Base-by-base conservation (phyloP, 306 rosid genomes). In the Cyclanthera cordifolia region DNA sequence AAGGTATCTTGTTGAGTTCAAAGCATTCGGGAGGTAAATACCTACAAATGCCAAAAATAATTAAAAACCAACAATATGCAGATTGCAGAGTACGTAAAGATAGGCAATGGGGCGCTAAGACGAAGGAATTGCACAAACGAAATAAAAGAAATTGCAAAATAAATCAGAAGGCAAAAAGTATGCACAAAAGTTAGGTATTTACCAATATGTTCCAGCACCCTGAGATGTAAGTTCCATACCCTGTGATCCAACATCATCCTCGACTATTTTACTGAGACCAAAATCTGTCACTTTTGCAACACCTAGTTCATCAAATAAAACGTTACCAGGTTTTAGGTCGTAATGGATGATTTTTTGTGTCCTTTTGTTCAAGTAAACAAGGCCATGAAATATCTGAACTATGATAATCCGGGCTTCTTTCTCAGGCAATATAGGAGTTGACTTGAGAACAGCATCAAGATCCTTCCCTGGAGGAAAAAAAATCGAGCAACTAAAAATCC, bases 151-250 rank as follows among this genome's bases (percentile, higher is more conserved):
- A n/a, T 55, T 6, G 24, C 28, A 72, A 74, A 49, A 41, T 45
- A 49, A 55, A 6, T 52, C 49, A 41, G 39, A 21, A 37, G 32
- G n/a, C 67, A 43, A 73, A 65, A 53, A 59, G 67, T 41, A 49
- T 66, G 72, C 69, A 47, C 43, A 67, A 72, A 79, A 59, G 47
- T 73, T 57, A 47, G 68, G 48, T 74, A 77, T 91, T 81, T 78
- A 94, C 99, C 99, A 94, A 81, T 94, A 94, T 71, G 97, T 94
- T 72, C 99, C 99, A 77, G 99, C 99, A 43, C 99, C 99, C 82
- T 94, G 99, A 25, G 99, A 94, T 56, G 99, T 94, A 66, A 94
- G 97, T 81, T 94, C 99, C 99, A 94, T 94, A 47, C 99, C 97
- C 90, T 88, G 97, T 67, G 97, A 94, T 82, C 99, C 99, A 63